Evolutionary conservation across 441 rosid genomes (phyloP).

Genomic region (Metrosideros polymorpha): DNA sequence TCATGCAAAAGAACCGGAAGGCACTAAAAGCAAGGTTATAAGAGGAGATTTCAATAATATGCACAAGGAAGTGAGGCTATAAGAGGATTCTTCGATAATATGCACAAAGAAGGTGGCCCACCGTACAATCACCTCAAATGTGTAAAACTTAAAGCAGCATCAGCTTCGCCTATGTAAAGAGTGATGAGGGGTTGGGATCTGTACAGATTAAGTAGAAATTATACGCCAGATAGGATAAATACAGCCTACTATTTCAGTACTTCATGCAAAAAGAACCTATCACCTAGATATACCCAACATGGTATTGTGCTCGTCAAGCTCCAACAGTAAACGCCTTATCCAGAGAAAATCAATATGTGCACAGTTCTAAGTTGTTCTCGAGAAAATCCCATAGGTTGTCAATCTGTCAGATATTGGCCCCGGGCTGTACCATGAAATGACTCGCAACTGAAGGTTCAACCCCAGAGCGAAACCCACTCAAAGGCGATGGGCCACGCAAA

Average conservation of each 20-base stretch:
- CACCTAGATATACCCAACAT: not conserved
- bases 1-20: not conserved
- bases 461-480: conserved; percentile 48
- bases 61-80: not conserved
- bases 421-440: conserved; percentile 51
- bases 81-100: not conserved
- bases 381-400: conserved; percentile 20
- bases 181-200: not conserved
- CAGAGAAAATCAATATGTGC: not conserved
- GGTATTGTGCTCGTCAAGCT: not conserved
- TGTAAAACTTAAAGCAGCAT: not conserved
- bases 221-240: not conserved
- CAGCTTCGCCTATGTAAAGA: not conserved
- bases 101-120: not conserved
- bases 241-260: not conserved
- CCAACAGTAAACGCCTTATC: not conserved
- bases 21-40: not conserved
- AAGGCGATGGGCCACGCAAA: conserved; percentile 33
- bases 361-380: not conserved
- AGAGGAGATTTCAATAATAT: not conserved
- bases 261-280: not conserved
- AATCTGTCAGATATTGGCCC: conserved; percentile 35
- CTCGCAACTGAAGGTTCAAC: conserved; percentile 45
- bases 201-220: not conserved
- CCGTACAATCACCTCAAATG: not conserved